Evolutionary conservation across 2,329 filamentous ascomycete genomes (phyloP).

Genomic region (Penicillium sp.): DNA sequence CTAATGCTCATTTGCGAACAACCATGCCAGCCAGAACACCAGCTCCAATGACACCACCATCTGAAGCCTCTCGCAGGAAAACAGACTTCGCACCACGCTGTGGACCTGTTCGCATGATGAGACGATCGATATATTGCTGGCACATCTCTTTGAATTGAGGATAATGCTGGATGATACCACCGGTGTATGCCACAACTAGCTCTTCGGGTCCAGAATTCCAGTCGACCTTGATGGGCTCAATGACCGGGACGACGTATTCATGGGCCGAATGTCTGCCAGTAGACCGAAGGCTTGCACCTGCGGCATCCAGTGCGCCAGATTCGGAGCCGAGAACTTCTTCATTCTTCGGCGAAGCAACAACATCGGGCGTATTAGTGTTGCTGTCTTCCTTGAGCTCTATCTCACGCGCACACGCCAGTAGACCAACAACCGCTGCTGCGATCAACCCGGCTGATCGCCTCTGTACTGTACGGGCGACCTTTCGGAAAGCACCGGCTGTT

Average conservation of each 20-base stretch:
- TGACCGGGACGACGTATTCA: slow-evolving; percentile 40
- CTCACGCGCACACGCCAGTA: slow-evolving; percentile 70
- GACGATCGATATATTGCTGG: slow-evolving; percentile 65
- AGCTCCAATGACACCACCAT: slow-evolving; percentile 60
- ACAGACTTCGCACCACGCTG: slow-evolving; percentile 52
- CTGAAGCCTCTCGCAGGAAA: slow-evolving; percentile 54
- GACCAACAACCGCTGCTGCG: slow-evolving; percentile 70
- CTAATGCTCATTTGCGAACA: slow-evolving; percentile 22
- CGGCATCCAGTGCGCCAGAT: slow-evolving; percentile 12
- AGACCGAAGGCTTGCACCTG: slow-evolving; percentile 4
- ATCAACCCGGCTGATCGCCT: slow-evolving; percentile 72
- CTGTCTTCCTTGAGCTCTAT: slow-evolving; percentile 52
- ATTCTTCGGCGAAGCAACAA: slow-evolving; percentile 28
- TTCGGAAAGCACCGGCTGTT: slow-evolving; percentile 61
- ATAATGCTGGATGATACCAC: slow-evolving; percentile 78
- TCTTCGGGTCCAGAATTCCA: slow-evolving; percentile 56
- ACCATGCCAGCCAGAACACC: slow-evolving; percentile 56
- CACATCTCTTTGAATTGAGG: slow-evolving; percentile 72
- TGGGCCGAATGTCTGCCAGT: slow-evolving; percentile 14
- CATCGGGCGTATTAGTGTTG: slow-evolving; percentile 38
- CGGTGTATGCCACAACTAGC: slow-evolving; percentile 76
- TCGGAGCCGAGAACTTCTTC: slow-evolving; percentile 25
- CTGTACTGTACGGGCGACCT: slow-evolving; percentile 71
- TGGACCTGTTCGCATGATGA: slow-evolving; percentile 50
- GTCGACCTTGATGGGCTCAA: slow-evolving; percentile 37